phyloP scores from a whole-genome alignment of 495 filamentous ascomycete genomes.

The Hyaloscypha hepaticicola region DNA sequence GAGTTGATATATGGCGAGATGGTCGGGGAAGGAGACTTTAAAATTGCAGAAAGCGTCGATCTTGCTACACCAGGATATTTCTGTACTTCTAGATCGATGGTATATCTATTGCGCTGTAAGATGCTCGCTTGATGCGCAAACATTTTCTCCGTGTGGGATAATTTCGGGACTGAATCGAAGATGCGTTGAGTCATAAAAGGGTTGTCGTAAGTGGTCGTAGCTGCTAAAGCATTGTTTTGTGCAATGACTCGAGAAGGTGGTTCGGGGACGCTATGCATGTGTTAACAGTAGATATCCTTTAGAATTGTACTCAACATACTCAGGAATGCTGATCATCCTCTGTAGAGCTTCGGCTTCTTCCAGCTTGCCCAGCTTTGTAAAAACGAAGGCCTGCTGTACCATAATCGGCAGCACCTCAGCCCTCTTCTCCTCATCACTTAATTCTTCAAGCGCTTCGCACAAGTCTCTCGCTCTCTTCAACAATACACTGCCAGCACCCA shows the following conservation, averaged over 20 bases:
- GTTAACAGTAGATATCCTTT: conserved; percentile 6
- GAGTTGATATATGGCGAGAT: conserved; percentile 57
- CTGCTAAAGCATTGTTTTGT: conserved; percentile 71
- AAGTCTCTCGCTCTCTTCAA: conserved; percentile 84
- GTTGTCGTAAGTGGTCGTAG: conserved; percentile 59
- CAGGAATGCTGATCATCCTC: conserved; percentile 58
- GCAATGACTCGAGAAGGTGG: conserved; percentile 73
- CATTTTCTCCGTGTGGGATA: conserved; percentile 64
- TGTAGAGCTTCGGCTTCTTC: conserved; percentile 70
- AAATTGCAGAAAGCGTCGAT: conserved; percentile 60
- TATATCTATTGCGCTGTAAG: conserved; percentile 67
- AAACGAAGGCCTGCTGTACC: conserved; percentile 82
- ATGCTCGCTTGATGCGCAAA: conserved; percentile 74
- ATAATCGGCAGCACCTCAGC: conserved; percentile 82
- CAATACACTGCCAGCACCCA: conserved; percentile 70
- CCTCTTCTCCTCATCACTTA: conserved; percentile 78
- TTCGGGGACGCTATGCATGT: conserved; percentile 65
- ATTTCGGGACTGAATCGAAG: conserved; percentile 55
- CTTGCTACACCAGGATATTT: conserved; percentile 74
- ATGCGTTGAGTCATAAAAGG: conserved; percentile 75
- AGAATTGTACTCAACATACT: conserved; percentile 47
- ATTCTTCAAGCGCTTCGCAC: conserved; percentile 79
- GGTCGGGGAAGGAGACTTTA: conserved; percentile 51
- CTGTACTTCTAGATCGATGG: conserved; percentile 70
- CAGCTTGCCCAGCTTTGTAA: conserved; percentile 67